Base-by-base conservation (phyloP, 495 filamentous ascomycete genomes). In the Penicillium mononematosum region DNA sequence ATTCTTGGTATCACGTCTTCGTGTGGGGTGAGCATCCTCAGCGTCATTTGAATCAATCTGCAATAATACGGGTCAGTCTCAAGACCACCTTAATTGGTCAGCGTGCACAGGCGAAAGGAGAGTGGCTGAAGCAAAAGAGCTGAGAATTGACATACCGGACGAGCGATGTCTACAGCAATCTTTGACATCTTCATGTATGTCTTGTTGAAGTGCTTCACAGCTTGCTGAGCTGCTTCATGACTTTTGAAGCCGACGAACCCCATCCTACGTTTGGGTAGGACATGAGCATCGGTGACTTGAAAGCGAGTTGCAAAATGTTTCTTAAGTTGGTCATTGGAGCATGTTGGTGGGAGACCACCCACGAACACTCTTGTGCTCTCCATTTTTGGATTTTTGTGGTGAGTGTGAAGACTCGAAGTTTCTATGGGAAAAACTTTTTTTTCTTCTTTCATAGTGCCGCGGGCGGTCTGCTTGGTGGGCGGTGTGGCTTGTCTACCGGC, bases 161-260 rank as follows among this genome's bases (percentile, higher is more conserved):
- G 85, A 60, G 94, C 95, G 68, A 96, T 77, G 78, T 98, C 95
- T 62, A 97, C 94, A 25, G 72, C 76, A 61, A 99, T 90, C 82
- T 85, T 94, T n/a, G 92, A 95, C 92, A 96, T 95, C 58, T 91
- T 90, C 59, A 98, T 89, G 72, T 92, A 98, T 58, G 92, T 83
- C 65, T 84, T 89, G 76, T 99, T 92, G 82, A 96, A 96, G 75
- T 96, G 96, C 65, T 89, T 90, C 59, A 93, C 88, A 46, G 94
- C 94, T 62, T 84, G 80, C 44, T 80, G 74, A 47, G 94, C 94
- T 62, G 88, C 88, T 58, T 92, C 83, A 43, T 84, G 78, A 51
- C 82, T 90, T 73, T 89, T 93, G 79, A 92, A 98, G 58, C 94
- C 94, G 58, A 99, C 85, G 80, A 96, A 99, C 61, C 92, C 94